Conservation (phyloP, 1,139 yeast genomes). For the Meyerozyma smithsonii region DNA sequence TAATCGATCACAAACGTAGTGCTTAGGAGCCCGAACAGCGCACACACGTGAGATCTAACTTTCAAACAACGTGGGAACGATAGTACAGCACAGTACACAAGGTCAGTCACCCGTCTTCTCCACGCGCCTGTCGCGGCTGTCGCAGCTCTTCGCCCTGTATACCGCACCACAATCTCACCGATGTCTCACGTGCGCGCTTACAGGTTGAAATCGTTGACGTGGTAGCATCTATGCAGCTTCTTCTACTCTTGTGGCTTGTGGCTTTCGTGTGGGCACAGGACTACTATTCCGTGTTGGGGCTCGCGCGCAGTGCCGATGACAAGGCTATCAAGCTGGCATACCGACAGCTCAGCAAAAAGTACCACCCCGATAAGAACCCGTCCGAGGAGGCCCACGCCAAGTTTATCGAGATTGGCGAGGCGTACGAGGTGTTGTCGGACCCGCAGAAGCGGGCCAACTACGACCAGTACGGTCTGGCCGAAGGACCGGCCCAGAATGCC, state of each 20-base stretch:
- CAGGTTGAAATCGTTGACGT: neutral
- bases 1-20: too few relatives aligned
- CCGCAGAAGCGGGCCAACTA: conserved; percentile 65
- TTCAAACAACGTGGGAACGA: too few relatives aligned
- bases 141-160: neutral
- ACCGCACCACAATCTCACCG: neutral
- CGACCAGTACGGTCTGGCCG: conserved; percentile 83
- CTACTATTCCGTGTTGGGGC: conserved; percentile 55
- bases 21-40: too few relatives aligned
- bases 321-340: conserved; percentile 86
- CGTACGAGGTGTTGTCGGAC: conserved; percentile 84
- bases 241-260: conserved; percentile 5
- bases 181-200: neutral
- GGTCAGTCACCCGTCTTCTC: too few relatives aligned
- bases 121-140: too few relatives aligned
- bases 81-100: too few relatives aligned
- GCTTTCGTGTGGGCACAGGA: conserved; percentile 19
- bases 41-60: too few relatives aligned
- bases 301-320: conserved; percentile 63
- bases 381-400: conserved; percentile 78
- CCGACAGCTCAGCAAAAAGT: conserved; percentile 75
- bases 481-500: conserved; percentile 50
- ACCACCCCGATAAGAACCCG: conserved; percentile 91
- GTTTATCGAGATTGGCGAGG: conserved; percentile 89
- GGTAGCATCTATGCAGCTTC: neutral